Base-by-base conservation (phyloP, 768 basidiomycete species). In the Lactarius sp. region DNA sequence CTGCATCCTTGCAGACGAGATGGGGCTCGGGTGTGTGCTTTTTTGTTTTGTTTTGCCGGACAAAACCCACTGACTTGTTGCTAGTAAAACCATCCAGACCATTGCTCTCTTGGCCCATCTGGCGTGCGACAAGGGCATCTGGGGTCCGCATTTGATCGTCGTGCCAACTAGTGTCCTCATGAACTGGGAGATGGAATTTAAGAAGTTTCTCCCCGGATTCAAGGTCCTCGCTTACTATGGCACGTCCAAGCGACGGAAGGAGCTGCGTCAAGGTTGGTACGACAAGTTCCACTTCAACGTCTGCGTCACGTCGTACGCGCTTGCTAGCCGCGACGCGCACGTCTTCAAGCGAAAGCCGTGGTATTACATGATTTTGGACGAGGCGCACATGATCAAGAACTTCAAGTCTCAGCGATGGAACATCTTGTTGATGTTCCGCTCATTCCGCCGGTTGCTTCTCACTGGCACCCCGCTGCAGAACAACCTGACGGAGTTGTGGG, bases 381-480 rank as follows among this genome's bases (percentile, higher is more conserved):
- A 97, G 74, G 94, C 94, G 7, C 94, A 97, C 71, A 96, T 95
- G 85, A 94, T 97, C 84, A 95, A 95, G 77, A 97, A 97, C 73
- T 96, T 95, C 78, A 86, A 87, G 71, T 92, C 90, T 0, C 92
- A 97, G 72, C 83, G 94, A 42, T 97, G 94, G 94, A 92, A 92
- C 69, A 92, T 87, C 36, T 75, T 97, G 10, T 80, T 96, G 13
- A 90, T 92, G 81, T 95, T 96, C 74, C 83, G 88, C 36, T 90
- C 88, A 10, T 89, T 88, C 71, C 83, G 90, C 36, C 87, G 97
- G 13, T 78, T 99, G 46, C 82, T 98, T 56, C 76, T 99, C 56
- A 99, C 97, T 0, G 97, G 97, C 2, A 99, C 97, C 0, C 97
- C 97, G 0, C 79, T 99, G 33, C 90, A 99, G 75, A 98, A 99